Percentiles rank a stretch among this genome's conserved stretches.
Evolutionary conservation across 2,329 filamentous ascomycete species (phyloP).

Genomic region (Ophiostoma montium): DNA sequence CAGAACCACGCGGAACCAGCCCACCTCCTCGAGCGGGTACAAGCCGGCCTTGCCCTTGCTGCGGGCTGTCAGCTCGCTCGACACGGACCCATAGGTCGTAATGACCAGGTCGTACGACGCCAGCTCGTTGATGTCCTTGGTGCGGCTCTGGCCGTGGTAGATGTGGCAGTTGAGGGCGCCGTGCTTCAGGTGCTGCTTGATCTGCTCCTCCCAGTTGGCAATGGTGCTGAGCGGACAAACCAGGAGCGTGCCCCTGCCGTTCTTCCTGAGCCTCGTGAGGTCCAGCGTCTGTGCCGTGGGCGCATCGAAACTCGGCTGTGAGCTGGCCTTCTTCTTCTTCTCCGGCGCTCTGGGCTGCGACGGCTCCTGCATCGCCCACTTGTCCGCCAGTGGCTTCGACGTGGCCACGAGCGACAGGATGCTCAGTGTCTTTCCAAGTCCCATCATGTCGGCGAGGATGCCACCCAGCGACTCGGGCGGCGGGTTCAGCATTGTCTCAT

Average conservation of each 20-base stretch:
- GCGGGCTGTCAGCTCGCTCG: conserved; percentile 58
- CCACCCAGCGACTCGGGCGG: conserved; percentile 59
- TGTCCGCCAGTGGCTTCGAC: conserved; percentile 45
- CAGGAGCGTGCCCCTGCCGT: conserved; percentile 68
- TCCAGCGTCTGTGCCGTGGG: conserved; percentile 30
- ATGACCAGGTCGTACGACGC: conserved; percentile 70
- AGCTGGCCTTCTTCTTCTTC: conserved; percentile 23
- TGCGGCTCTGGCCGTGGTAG: conserved; percentile 72
- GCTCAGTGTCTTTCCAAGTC: conserved; percentile 74
- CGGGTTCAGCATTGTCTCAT: conserved; percentile 41
- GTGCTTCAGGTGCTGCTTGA: conserved; percentile 62
- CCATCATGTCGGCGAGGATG: conserved; percentile 77
- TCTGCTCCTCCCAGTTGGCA: conserved; percentile 89
- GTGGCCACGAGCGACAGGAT: conserved; percentile 64
- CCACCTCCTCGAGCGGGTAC: conserved; percentile 60
- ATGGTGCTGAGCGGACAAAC: conserved; percentile 84
- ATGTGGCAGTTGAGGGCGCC: conserved; percentile 58
- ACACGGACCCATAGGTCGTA: conserved; percentile 82
- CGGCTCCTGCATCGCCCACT: conserved; percentile 45
- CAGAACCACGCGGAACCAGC: conserved; percentile 87
- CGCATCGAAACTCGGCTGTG: conserved; percentile 21
- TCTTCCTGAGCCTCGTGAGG: conserved; percentile 41
- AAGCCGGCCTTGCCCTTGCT: conserved; percentile 43
- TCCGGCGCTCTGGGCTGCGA: conserved; percentile 31
- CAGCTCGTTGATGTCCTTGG: conserved; percentile 53